phyloP scores from a whole-genome alignment of 164 flowering plant species.

The Umbellularia californica region DNA sequence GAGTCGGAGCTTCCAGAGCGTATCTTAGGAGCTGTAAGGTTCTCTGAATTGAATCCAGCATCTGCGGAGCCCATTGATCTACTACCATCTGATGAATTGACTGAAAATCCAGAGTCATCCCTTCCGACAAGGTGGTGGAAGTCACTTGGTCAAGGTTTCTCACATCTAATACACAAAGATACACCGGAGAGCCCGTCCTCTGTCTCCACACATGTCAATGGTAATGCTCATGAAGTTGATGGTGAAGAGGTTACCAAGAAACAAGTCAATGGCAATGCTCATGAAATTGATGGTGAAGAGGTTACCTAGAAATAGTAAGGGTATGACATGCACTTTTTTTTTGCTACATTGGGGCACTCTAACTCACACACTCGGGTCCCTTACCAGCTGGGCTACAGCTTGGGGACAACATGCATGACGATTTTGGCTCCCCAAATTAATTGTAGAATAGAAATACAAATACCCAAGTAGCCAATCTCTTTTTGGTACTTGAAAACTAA shows the following conservation, averaged over 20 bases:
- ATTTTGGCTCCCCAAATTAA: no score
- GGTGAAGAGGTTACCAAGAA: conserved; percentile 23
- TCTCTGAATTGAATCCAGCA: conserved; percentile 69
- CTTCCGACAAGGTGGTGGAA: conserved; percentile 56
- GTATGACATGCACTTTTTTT: no score
- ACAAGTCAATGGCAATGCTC: conserved; percentile 24
- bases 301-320: conserved; percentile 39
- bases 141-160: conserved; percentile 75
- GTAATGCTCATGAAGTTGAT: conserved; percentile 27
- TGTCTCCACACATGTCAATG: conserved; percentile 29
- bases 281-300: conserved; percentile 27
- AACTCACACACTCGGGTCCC: no score
- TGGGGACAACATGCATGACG: no score
- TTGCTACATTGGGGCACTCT: no score
- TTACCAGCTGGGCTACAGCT: no score
- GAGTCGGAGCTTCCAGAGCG: conserved; percentile 81
- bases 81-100: conserved; percentile 24
- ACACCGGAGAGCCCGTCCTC: conserved; percentile 39
- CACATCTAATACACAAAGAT: conserved; percentile 42
- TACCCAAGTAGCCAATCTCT: no score
- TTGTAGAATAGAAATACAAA: no score
- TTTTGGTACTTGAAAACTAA: no score
- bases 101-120: conserved; percentile 36
- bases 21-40: conserved; percentile 78
- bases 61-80: conserved; percentile 42